Conservation (phyloP, 2,329 filamentous ascomycete genomes). For the Ilyonectria mors-panacis region DNA sequence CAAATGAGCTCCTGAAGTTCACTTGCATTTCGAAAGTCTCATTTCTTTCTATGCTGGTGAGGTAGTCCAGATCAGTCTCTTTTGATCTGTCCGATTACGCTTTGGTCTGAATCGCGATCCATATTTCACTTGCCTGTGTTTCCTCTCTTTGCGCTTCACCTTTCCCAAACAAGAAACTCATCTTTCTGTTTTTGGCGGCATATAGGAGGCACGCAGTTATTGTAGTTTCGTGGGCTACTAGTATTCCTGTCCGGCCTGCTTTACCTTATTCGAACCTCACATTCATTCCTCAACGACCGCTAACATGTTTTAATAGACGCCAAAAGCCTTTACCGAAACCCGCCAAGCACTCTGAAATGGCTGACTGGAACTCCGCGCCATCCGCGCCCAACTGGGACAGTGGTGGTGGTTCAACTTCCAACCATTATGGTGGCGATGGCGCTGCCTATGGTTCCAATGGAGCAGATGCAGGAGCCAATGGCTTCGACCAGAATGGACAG, state of each 20-base stretch:
- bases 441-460: not conserved
- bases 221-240: not conserved
- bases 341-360: not conserved
- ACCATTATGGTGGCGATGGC: not conserved
- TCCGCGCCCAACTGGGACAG: slow-evolving; percentile 3
- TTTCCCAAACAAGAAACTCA: too few species aligned
- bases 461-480: not conserved
- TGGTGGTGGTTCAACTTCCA: not conserved
- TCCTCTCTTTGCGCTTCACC: too few species aligned
- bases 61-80: too few species aligned
- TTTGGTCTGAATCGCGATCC: too few species aligned
- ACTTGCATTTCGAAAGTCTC: too few species aligned
- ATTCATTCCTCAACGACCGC: not conserved
- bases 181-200: too few species aligned
- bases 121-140: too few species aligned
- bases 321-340: not conserved
- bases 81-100: too few species aligned
- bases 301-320: not conserved
- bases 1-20: not conserved
- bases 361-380: slow-evolving; percentile 11
- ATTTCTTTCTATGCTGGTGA: too few species aligned
- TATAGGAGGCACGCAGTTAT: not conserved
- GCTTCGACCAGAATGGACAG: not conserved
- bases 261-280: not conserved
- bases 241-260: not conserved